Evolutionary conservation across 1,284 basidiomycete species (phyloP).

Genomic region (Leccinum subrobustum): DNA sequence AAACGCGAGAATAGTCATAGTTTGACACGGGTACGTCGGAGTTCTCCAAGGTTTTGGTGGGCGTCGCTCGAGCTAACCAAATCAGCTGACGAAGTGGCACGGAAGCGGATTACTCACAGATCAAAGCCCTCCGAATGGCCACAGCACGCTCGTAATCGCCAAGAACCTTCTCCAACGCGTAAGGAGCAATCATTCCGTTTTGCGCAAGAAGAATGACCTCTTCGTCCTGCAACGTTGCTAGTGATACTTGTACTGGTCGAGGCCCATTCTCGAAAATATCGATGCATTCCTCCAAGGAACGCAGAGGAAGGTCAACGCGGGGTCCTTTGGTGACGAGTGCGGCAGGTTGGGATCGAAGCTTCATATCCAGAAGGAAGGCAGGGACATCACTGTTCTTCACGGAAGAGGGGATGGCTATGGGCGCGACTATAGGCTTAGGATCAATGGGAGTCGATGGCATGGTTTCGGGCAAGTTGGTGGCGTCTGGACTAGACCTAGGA

Average conservation of each 20-base stretch:
- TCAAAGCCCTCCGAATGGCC: slow-evolving; percentile 81
- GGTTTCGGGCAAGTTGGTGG: slow-evolving; percentile 19
- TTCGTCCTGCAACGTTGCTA: slow-evolving; percentile 82
- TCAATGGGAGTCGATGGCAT: slow-evolving; percentile 12
- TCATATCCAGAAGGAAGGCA: slow-evolving; percentile 50
- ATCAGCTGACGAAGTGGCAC: slow-evolving; percentile 6
- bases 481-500: slow-evolving; percentile 12
- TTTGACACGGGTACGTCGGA: slow-evolving; percentile 82
- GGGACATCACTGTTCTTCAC: slow-evolving; percentile 26
- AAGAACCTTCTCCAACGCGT: slow-evolving; percentile 92
- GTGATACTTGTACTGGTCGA: slow-evolving; percentile 54
- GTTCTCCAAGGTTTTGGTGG: slow-evolving; percentile 82
- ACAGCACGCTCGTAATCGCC: slow-evolving; percentile 89
- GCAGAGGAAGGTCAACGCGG: slow-evolving; percentile 34
- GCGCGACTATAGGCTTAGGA: slow-evolving; percentile 27
- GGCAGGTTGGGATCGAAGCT: slow-evolving; percentile 39
- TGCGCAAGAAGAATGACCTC: slow-evolving; percentile 90
- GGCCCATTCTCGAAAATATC: slow-evolving; percentile 87
- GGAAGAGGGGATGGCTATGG: slow-evolving; percentile 24
- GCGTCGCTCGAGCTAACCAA: slow-evolving; percentile 75
- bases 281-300: slow-evolving; percentile 79
- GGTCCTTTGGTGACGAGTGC: slow-evolving; percentile 16
- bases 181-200: slow-evolving; percentile 91
- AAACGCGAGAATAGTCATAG: slow-evolving; percentile 94
- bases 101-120: slow-evolving; percentile 61